Evolutionary conservation across 2,329 filamentous ascomycete species (phyloP), one percentile per base, ranked within the genome.

Genomic region (Trichoderma sp.): DNA sequence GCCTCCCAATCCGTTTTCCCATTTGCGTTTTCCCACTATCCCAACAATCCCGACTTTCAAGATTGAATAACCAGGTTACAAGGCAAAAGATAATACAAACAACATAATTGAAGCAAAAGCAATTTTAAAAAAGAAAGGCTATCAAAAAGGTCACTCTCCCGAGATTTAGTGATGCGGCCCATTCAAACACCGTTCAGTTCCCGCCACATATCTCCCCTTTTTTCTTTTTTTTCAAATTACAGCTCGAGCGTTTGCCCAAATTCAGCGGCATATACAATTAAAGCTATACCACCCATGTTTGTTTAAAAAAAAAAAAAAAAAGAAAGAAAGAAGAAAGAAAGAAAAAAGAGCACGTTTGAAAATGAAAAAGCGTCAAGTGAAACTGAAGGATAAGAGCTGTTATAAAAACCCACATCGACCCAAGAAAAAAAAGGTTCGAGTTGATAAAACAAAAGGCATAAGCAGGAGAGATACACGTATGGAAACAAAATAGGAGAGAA

Each of bases 351-450:
- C n/a, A 21, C 32, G 16, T 8, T 8, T 37, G 6, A 37, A 52
- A 34, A 6, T 1, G 34, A 51, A 51, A 32, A 2, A 30, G 2
- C 18, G 34, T 52, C 32, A n/a, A 34, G 13, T 24, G 43, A 61
- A 18, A 63, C 10, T 30, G 28, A 64, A 32, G 30, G 30, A 39
- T n/a, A 30, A 55, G 30, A 54, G 32, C 34, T 51, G 55, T 21
- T 54, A 68, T 58, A 58, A 58, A 58, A n/a, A 43, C 39, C 18
- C 63, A 58, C 63, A 39, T 39, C 58, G 64, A 32, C 54, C 39
- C 21, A 52, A 52, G 59, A 43, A 43, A 8, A 52, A 66, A 43
- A 43, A 8, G 18, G 39, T 8, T n/a, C 7, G 18, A 39, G 5
- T 18, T 43, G 32, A 34, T 34, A n/a, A 43, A n/a, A 43, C 3